Percentiles rank a stretch among this genome's conserved stretches.
phyloP scores from a whole-genome alignment of 306 rosid species.

The Citrullus colocynthis region DNA sequence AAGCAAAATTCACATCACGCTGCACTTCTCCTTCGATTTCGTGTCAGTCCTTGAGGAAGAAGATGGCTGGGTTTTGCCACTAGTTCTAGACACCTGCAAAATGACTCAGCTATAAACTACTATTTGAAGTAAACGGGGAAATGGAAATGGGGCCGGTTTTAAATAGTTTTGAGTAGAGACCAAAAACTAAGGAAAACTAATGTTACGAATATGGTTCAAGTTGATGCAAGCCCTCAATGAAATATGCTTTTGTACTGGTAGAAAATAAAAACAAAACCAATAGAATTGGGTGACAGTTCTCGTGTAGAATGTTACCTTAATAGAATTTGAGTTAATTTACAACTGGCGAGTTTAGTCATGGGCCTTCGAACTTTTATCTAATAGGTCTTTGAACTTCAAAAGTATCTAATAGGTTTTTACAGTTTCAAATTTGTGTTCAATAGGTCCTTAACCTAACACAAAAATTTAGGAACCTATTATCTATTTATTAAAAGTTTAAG shows the following conservation, averaged over 20 bases:
- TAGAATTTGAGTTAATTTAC: neutral
- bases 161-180: neutral
- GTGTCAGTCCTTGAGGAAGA: constrained; percentile 43
- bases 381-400: neutral
- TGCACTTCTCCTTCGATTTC: constrained; percentile 80
- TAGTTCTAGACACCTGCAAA: constrained; percentile 54
- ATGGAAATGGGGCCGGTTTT: neutral
- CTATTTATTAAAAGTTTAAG: neutral
- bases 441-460: neutral
- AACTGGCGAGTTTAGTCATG: neutral
- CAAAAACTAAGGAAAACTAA: neutral
- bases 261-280: neutral
- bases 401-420: neutral
- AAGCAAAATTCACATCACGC: constrained; percentile 49
- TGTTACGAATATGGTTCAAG: neutral
- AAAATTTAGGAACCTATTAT: neutral
- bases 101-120: neutral
- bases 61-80: constrained; percentile 22
- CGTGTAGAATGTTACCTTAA: neutral
- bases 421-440: neutral
- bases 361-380: neutral
- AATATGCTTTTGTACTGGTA: neutral
- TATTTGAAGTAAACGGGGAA: neutral
- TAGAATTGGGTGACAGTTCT: neutral
- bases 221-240: neutral